phyloP scores from a whole-genome alignment of 2,329 filamentous ascomycete species.

The Stachybotrys chlorohalonatus region DNA sequence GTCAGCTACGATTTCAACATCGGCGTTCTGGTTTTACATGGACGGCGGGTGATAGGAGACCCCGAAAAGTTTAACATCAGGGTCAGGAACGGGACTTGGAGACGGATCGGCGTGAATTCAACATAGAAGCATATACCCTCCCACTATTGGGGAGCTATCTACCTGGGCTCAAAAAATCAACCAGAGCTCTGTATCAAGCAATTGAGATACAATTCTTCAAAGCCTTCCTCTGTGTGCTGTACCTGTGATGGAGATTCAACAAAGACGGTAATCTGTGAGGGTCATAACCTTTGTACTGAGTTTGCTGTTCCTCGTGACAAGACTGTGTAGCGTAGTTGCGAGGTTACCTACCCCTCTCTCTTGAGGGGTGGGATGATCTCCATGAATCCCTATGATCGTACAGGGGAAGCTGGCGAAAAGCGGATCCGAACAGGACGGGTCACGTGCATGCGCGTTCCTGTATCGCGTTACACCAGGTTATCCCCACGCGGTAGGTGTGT shows the following conservation, averaged over 20 bases:
- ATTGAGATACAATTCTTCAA: constrained; percentile 13
- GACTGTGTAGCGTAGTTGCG: too few species aligned
- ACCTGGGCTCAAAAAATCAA: constrained; percentile 17
- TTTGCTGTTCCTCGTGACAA: too few species aligned
- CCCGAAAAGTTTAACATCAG: constrained; percentile 26
- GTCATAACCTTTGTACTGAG: too few species aligned
- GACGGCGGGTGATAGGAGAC: constrained; percentile 24
- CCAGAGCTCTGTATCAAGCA: constrained; percentile 4
- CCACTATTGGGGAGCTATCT: constrained; percentile 17
- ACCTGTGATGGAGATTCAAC: too few species aligned
- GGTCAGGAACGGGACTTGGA: constrained; percentile 14
- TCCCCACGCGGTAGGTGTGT: too few species aligned
- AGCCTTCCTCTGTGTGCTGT: too few species aligned
- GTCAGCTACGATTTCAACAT: constrained; percentile 49
- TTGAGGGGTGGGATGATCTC: too few species aligned
- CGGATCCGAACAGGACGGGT: not conserved
- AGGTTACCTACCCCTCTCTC: too few species aligned
- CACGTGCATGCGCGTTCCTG: not conserved
- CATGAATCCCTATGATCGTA: too few species aligned
- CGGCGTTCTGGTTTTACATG: constrained; percentile 33
- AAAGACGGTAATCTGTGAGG: too few species aligned
- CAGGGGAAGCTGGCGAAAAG: too few species aligned
- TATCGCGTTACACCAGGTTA: not conserved
- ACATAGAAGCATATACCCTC: constrained; percentile 28
- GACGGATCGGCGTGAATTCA: constrained; percentile 27